Conservation (phyloP, 805 yeast genomes). For the Candida qinlingensis region DNA sequence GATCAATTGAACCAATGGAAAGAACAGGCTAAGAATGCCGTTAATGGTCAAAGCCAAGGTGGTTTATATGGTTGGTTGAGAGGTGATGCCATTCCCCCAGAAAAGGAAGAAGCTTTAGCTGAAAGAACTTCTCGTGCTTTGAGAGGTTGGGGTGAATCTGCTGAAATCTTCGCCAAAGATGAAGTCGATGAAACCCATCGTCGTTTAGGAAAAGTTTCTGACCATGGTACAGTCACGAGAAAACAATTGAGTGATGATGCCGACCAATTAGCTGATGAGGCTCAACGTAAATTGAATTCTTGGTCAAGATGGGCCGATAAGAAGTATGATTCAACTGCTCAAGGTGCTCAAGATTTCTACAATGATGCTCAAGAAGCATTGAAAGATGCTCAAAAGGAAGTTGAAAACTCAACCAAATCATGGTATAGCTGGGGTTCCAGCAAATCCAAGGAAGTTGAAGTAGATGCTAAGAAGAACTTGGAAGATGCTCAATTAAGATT, state of each 20-base stretch:
- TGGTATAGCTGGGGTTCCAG: conserved; percentile 37
- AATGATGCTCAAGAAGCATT: conserved; percentile 29
- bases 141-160: conserved; percentile 44
- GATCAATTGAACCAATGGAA: conserved; percentile 16
- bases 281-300: conserved; percentile 9
- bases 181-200: conserved; percentile 26
- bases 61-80: conserved; percentile 26
- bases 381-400: conserved; percentile 31
- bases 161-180: conserved; percentile 38
- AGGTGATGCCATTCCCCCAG: conserved; percentile 21
- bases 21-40: conserved; percentile 13
- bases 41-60: conserved; percentile 5
- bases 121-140: conserved; percentile 30
- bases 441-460: conserved; percentile 31
- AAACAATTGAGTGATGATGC: conserved; percentile 1
- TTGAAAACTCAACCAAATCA: conserved; percentile 27
- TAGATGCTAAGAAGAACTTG: conserved; percentile 27
- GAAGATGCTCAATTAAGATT: conserved; percentile 23
- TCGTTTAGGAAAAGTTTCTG: conserved; percentile 2
- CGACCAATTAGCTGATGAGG: background rate
- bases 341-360: conserved; percentile 24
- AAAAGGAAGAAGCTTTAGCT: conserved; percentile 30
- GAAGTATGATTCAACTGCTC: conserved; percentile 18
- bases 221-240: conserved; percentile 3
- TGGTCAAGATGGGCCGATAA: conserved; percentile 23